Evolutionary conservation across 768 basidiomycete species (phyloP).

Genomic region (Tricholomella constricta): DNA sequence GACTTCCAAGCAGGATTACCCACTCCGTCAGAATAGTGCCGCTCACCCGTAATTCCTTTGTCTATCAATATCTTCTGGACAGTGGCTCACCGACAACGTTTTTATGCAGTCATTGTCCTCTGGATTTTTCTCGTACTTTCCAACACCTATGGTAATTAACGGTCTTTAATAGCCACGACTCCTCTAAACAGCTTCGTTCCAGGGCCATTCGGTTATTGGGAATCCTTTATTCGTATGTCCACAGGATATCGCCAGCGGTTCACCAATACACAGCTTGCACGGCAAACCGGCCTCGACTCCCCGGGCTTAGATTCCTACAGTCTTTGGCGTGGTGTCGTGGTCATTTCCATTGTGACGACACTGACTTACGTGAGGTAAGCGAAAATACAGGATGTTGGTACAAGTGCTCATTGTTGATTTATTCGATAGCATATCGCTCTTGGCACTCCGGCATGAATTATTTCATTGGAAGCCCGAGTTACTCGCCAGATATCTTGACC

Average conservation of each 20-base stretch:
- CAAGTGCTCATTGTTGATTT: not conserved
- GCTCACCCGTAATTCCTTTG: not conserved
- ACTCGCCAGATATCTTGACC: not conserved
- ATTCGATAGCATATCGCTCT: not conserved
- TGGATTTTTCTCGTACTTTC: not conserved
- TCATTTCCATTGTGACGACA: not conserved
- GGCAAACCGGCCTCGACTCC: not conserved
- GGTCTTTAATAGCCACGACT: not conserved
- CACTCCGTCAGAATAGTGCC: not conserved
- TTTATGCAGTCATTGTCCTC: not conserved
- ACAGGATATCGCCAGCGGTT: not conserved
- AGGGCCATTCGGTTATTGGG: not conserved
- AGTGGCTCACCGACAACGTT: not conserved
- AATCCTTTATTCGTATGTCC: not conserved
- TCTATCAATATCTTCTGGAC: too few species aligned
- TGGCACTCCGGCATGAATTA: not conserved
- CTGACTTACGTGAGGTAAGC: not conserved
- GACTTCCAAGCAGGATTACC: not conserved
- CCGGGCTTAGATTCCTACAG: not conserved
- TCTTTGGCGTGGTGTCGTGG: not conserved
- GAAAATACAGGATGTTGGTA: not conserved
- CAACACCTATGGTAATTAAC: not conserved
- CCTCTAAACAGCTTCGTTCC: not conserved
- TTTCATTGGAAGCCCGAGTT: not conserved
- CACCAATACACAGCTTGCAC: not conserved